Evolutionary conservation across 1,284 basidiomycete species (phyloP).

Genomic region (Irpex rosettiformis): DNA sequence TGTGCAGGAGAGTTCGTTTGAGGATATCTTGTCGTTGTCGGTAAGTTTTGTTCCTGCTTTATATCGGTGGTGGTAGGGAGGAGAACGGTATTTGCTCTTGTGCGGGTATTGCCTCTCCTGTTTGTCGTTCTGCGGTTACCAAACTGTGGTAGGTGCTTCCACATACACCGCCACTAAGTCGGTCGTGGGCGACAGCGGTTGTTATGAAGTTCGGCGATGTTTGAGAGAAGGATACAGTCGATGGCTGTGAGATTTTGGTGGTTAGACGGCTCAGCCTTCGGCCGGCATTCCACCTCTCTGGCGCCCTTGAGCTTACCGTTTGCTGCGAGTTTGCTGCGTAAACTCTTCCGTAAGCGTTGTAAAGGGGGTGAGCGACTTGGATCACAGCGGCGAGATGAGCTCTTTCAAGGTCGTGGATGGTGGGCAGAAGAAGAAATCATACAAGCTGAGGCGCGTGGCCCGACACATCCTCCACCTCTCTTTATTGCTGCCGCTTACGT

Average conservation of each 20-base stretch:
- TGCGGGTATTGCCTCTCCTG: constrained; percentile 14
- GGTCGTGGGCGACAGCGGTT: constrained; percentile 6
- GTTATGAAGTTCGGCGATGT: constrained; percentile 1
- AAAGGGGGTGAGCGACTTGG: neutral
- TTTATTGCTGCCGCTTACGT: neutral
- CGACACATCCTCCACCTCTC: neutral
- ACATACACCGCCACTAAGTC: constrained; percentile 16
- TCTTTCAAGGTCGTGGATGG: too few relatives aligned
- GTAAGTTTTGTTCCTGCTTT: neutral
- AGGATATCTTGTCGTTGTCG: constrained; percentile 2
- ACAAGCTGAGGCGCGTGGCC: too few relatives aligned
- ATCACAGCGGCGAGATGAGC: too few relatives aligned
- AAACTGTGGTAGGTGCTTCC: constrained; percentile 19
- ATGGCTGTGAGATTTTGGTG: constrained; percentile 12
- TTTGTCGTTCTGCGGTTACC: constrained; percentile 17
- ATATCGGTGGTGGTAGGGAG: constrained; percentile 3
- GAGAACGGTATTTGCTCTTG: constrained; percentile 16
- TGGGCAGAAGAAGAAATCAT: too few relatives aligned
- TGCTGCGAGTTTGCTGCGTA: constrained; percentile 1
- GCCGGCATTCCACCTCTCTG: constrained; percentile 11
- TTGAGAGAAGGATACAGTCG: neutral
- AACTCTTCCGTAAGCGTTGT: neutral
- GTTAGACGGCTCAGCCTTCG: constrained; percentile 14
- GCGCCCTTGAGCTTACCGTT: too few relatives aligned
- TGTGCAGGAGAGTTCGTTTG: neutral